Percentiles rank a stretch among this genome's conserved stretches.
Conservation (phyloP, 1,284 basidiomycete species). For the Fomitopsis betulina region DNA sequence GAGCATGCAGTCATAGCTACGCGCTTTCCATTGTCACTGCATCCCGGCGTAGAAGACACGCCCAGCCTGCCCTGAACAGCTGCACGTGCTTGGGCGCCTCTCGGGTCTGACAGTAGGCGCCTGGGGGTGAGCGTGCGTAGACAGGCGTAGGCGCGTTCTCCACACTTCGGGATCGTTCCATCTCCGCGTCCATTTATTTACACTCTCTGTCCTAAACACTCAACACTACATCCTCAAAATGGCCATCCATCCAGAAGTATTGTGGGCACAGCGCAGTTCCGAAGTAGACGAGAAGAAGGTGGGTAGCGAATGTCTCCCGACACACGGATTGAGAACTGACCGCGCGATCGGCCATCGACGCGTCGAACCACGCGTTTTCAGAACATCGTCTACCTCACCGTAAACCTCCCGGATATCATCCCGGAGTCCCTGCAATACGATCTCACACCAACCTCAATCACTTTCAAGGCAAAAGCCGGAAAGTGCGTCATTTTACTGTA, state of each 20-base stretch:
- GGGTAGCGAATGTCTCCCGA: constrained; percentile 9
- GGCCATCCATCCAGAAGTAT: constrained; percentile 74
- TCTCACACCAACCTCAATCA: constrained; percentile 58
- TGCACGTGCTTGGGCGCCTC: background rate
- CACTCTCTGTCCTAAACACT: constrained; percentile 10
- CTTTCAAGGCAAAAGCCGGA: constrained; percentile 70
- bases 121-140: background rate
- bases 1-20: background rate
- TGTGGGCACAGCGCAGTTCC: constrained; percentile 90
- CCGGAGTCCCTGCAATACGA: constrained; percentile 57
- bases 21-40: background rate
- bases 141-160: constrained; percentile 22
- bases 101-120: background rate
- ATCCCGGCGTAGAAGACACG: background rate
- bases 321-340: background rate
- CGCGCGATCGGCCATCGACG: constrained; percentile 22
- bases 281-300: constrained; percentile 67
- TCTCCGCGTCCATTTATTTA: constrained; percentile 14
- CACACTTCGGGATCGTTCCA: constrained; percentile 33
- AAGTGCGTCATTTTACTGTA: constrained; percentile 43
- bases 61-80: constrained; percentile 5
- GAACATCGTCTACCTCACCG: constrained; percentile 82
- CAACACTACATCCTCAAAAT: constrained; percentile 27
- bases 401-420: constrained; percentile 82
- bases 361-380: constrained; percentile 28